Evolutionary conservation across 1,284 basidiomycete species (phyloP).

Genomic region (Moesziomyces globuligerus): DNA sequence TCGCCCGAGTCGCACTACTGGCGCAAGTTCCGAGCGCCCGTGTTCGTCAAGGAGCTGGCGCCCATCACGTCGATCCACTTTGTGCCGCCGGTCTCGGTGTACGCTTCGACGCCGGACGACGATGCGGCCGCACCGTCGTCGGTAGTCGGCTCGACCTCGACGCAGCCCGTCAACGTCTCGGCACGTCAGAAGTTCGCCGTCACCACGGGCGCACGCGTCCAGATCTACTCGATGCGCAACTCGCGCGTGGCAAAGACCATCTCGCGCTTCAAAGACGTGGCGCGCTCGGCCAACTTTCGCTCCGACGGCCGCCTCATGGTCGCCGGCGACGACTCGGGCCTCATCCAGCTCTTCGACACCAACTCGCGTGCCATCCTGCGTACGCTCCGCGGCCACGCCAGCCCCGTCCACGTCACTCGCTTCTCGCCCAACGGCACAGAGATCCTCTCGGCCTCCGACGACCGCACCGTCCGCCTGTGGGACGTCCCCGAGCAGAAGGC

Average conservation of each 20-base stretch:
- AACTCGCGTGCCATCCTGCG: slow-evolving; percentile 92
- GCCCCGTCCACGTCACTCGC: slow-evolving; percentile 87
- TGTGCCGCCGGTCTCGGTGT: slow-evolving; percentile 53
- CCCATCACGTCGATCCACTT: slow-evolving; percentile 65
- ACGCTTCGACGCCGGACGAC: slow-evolving; percentile 24
- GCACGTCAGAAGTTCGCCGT: slow-evolving; percentile 80
- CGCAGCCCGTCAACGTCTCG: slow-evolving; percentile 27
- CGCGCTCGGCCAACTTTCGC: slow-evolving; percentile 74
- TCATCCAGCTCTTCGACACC: slow-evolving; percentile 95
- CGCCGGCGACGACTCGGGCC: slow-evolving; percentile 91
- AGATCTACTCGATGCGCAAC: slow-evolving; percentile 94
- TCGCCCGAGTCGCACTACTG: slow-evolving; percentile 62
- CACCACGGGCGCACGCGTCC: slow-evolving; percentile 89
- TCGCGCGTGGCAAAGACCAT: slow-evolving; percentile 96
- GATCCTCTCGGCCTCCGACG: slow-evolving; percentile 93
- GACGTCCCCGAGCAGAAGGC: slow-evolving; percentile 90
- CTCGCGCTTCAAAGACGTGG: slow-evolving; percentile 94
- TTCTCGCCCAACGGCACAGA: slow-evolving; percentile 87
- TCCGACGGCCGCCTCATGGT: slow-evolving; percentile 93
- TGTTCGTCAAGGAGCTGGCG: slow-evolving; percentile 65
- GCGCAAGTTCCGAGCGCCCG: slow-evolving; percentile 61
- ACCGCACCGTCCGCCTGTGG: slow-evolving; percentile 92
- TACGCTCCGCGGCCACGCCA: slow-evolving; percentile 89
- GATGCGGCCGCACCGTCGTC: slow-evolving; percentile 13
- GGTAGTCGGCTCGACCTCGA: slow-evolving; percentile 29